A percentile compares a stretch with the other conserved stretches of the same genome.
Conservation (phyloP, 106 monocot species). For the Dioscorea zingiberensis region DNA sequence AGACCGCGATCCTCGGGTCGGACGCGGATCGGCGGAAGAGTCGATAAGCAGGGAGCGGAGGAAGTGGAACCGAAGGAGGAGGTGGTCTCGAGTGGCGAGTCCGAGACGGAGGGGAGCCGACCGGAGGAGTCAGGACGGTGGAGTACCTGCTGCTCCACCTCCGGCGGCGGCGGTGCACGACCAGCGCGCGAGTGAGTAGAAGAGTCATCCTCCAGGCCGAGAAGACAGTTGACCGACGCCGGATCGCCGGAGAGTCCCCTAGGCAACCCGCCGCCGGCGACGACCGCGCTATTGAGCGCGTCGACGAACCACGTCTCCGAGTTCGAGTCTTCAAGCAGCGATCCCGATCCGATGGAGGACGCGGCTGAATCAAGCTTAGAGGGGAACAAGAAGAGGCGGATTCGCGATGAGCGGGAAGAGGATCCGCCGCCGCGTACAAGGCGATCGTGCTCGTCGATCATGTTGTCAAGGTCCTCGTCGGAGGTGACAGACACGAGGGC, state of each 20-base stretch:
- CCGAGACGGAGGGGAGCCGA: slow-evolving; percentile 50
- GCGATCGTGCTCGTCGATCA: slow-evolving; percentile 90
- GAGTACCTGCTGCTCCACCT: slow-evolving; percentile 9
- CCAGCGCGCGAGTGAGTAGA: slow-evolving; percentile 21
- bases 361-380: slow-evolving; percentile 54
- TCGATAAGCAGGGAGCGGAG: slow-evolving; percentile 63
- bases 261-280: slow-evolving; percentile 42
- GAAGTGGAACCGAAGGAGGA: slow-evolving; percentile 78
- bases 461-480: slow-evolving; percentile 96
- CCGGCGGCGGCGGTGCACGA: not conserved
- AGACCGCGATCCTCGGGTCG: slow-evolving; percentile 53
- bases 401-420: slow-evolving; percentile 30
- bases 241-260: slow-evolving; percentile 50
- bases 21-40: slow-evolving; percentile 74
- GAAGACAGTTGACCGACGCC: slow-evolving; percentile 69
- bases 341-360: slow-evolving; percentile 44
- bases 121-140: slow-evolving; percentile 39
- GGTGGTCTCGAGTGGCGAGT: slow-evolving; percentile 62
- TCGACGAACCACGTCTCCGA: slow-evolving; percentile 95
- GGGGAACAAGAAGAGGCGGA: slow-evolving; percentile 77
- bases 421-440: not conserved
- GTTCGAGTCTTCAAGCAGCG: slow-evolving; percentile 81
- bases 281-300: slow-evolving; percentile 79
- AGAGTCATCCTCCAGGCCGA: slow-evolving; percentile 76
- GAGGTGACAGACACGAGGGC: slow-evolving; percentile 86